Base-by-base conservation (phyloP, 345 rosid genomes). In the Diplotaxis tenuifolia region DNA sequence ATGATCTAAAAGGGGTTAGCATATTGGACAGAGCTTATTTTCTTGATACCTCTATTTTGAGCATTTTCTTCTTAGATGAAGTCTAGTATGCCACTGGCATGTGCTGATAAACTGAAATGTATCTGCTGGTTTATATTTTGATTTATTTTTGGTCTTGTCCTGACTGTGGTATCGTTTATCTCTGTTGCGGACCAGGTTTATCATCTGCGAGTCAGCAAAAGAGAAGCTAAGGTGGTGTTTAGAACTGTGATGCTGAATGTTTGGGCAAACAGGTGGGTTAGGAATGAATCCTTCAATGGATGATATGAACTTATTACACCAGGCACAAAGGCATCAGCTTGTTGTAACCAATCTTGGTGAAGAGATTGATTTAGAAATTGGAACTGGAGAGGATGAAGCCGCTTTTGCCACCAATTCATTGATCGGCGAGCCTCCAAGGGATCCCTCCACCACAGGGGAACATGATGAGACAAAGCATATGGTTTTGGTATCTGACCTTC, bases 311-410 rank as follows among this genome's bases (percentile, higher is more conserved):
- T 83, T 95, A 86, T 87, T 95, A 74, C 99, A 92, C 76, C 97
- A 92, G 57, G 96, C 97, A 16, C 98, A 87, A 75, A 87, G 98
- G 84, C 99, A 95, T 85, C 96, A 86, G 72, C 83, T 92, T 65
- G 93, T 95, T 50, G 99, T 90, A 52, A 84, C 91, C 75, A 93
- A 95, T 75, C 82, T 95, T 20, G 98, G 98, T 32, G 99, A 92
- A 82, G 99, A 92, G 82, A 95, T 95, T 73, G 99, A 95, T 88
- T 81, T 92, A 76, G 99, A 95, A 79, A 92, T 92, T 82, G 96
- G 97, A 67, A 96, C 87, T 15, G 97, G 96, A 38, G 98, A 92
- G 22, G 97, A 90, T 72, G 96, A 92, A 9, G 85, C 94, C 34
- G 79, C 98, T 47, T 95, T 92, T 83, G 87, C 91, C 28, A 88